These are phyloP conservation scores for Conticribra guillardii DNA, from an alignment of 108 stramenopile genomes.

Conservation along the genomic window DNA sequence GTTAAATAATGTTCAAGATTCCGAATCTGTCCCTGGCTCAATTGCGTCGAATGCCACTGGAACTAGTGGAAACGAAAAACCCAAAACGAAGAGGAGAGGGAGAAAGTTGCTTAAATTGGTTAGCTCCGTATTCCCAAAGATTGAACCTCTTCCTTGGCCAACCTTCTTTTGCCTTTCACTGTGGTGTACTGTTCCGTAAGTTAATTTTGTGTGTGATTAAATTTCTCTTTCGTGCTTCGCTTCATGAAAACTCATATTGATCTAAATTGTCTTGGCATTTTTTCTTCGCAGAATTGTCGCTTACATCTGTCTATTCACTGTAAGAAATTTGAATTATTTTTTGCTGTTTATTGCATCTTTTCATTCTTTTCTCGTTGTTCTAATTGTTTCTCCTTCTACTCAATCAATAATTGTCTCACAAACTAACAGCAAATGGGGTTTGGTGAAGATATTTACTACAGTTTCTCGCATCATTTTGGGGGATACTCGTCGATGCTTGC, in stretches of 20 bases:
- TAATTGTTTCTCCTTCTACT: not conserved
- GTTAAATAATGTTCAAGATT: too few relatives aligned
- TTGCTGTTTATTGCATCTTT: not conserved
- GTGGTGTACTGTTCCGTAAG: constrained; percentile 41
- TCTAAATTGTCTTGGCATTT: not conserved
- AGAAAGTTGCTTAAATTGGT: too few relatives aligned
- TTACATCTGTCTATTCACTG: constrained; percentile 39
- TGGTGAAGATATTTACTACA: constrained; percentile 43
- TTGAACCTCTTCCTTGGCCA: constrained; percentile 34
- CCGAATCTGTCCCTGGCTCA: too few relatives aligned
- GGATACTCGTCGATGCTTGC: constrained; percentile 24
- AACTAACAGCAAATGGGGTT: constrained; percentile 49
- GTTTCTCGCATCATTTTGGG: constrained; percentile 38
- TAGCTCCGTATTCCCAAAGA: constrained; percentile 27
- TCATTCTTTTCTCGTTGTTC: constrained; percentile 2
- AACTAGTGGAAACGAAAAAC: too few relatives aligned
- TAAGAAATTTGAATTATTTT: constrained; percentile 6
- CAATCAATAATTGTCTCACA: not conserved
- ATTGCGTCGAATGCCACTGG: too few relatives aligned
- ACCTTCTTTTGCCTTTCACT: constrained; percentile 40
- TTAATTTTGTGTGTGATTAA: constrained; percentile 5
- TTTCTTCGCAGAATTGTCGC: constrained; percentile 3
- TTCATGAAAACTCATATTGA: not conserved
- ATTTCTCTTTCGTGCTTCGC: not conserved
- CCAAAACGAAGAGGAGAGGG: too few relatives aligned